phyloP scores from a whole-genome alignment of 345 rosid genomes.

The Toxicodendron radicans region DNA sequence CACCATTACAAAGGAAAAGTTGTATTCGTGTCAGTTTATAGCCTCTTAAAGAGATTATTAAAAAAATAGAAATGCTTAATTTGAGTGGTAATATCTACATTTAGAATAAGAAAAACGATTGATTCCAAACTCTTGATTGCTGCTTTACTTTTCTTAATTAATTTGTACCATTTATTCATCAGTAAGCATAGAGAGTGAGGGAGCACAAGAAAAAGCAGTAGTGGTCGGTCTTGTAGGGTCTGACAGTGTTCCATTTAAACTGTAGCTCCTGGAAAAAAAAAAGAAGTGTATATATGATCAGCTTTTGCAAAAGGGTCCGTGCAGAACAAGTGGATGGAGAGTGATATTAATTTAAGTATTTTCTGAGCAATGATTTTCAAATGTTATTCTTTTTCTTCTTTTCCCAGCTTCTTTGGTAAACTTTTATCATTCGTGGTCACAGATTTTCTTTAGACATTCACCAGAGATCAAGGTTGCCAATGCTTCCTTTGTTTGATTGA shows the following conservation, averaged over 20 bases:
- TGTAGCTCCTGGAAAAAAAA: not conserved
- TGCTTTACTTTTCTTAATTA: not conserved
- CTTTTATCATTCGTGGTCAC: not conserved
- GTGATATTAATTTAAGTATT: not conserved
- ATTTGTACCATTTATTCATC: no score
- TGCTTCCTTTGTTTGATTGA: not conserved
- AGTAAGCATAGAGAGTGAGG: not conserved
- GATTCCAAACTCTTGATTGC: not conserved
- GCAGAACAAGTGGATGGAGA: not conserved
- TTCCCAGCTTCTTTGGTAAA: slow-evolving; percentile 4
- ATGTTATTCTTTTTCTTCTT: not conserved
- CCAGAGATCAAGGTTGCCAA: not conserved
- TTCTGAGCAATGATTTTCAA: slow-evolving; percentile 15
- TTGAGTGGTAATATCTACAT: no score
- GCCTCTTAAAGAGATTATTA: no score
- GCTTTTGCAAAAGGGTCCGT: slow-evolving; percentile 23
- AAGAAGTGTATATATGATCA: not conserved
- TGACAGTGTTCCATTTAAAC: not conserved
- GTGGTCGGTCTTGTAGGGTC: slow-evolving; percentile 37
- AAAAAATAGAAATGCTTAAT: no score
- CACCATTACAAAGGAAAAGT: no score
- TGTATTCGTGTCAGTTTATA: no score
- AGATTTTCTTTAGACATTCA: not conserved
- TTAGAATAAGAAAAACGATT: no score
- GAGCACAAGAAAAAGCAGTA: not conserved